These are phyloP conservation scores for Linnemannia schmuckeri DNA, from an alignment of 192 early-diverging fungal species.

Conservation along the genomic window DNA sequence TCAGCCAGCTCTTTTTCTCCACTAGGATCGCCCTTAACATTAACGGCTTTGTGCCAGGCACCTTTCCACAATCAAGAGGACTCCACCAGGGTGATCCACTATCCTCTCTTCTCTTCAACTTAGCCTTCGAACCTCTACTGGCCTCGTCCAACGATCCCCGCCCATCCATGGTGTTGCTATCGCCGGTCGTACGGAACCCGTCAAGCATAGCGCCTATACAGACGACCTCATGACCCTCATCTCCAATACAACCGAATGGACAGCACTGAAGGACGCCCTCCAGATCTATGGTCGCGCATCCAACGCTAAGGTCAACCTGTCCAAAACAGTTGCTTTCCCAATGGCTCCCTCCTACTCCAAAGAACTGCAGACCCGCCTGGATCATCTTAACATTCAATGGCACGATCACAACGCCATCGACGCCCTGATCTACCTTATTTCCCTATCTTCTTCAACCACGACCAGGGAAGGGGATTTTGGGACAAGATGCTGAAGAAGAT, in stretches of 20 bases:
- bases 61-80: conserved; percentile 14
- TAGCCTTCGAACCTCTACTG: conserved; percentile 29
- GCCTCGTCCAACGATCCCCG: not conserved
- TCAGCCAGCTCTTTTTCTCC: conserved; percentile 46
- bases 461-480: not conserved
- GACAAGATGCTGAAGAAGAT: not conserved
- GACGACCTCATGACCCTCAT: not conserved
- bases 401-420: not conserved
- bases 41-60: conserved; percentile 16
- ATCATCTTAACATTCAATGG: not conserved
- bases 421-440: not conserved
- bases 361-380: no score
- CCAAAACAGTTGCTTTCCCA: conserved; percentile 33
- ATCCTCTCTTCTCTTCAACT: conserved; percentile 38
- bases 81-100: conserved; percentile 33
- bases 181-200: not conserved
- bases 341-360: not conserved
- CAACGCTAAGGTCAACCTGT: conserved; percentile 33
- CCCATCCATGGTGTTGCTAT: not conserved
- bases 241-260: not conserved
- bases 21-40: conserved; percentile 26
- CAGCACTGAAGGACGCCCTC: not conserved
- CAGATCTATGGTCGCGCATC: conserved; percentile 1
- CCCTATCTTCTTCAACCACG: not conserved
- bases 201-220: conserved; percentile 16